Evolutionary conservation across 2,329 filamentous ascomycete species (phyloP).

Genomic region (Pyricularia grisea): DNA sequence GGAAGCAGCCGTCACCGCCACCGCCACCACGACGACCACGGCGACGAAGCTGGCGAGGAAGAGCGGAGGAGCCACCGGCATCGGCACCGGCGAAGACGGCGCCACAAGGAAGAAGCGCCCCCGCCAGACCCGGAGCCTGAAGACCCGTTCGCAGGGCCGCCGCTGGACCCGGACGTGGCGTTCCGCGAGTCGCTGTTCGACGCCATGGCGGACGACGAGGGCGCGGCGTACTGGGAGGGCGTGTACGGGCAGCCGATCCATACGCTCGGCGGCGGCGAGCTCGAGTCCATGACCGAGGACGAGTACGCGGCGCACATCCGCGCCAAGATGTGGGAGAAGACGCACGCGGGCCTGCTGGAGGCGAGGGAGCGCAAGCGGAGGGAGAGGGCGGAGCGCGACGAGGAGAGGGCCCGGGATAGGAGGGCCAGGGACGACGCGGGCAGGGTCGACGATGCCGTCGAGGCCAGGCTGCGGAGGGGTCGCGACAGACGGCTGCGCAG

Average conservation of each 20-base stretch:
- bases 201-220: constrained; percentile 93
- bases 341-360: constrained; percentile 72
- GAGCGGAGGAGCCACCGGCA: constrained; percentile 12
- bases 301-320: constrained; percentile 84
- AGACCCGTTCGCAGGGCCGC: constrained; percentile 34
- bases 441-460: constrained; percentile 53
- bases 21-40: too few species aligned
- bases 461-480: constrained; percentile 57
- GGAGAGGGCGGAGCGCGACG: constrained; percentile 29
- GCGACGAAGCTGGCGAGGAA: constrained; percentile 16
- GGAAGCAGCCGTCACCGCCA: constrained; percentile 16
- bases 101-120: neutral
- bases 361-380: constrained; percentile 57
- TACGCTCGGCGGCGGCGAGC: constrained; percentile 47
- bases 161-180: constrained; percentile 59
- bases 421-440: constrained; percentile 21
- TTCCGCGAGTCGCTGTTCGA: constrained; percentile 95
- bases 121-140: constrained; percentile 6
- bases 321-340: constrained; percentile 91
- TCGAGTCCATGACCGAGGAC: constrained; percentile 86
- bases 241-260: constrained; percentile 97
- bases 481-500: constrained; percentile 50
- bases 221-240: constrained; percentile 86
- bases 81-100: constrained; percentile 3
- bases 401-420: constrained; percentile 28